Evolutionary conservation across 352 stramenopile species (phyloP).

Genomic region (Pythium vanterpoolii): DNA sequence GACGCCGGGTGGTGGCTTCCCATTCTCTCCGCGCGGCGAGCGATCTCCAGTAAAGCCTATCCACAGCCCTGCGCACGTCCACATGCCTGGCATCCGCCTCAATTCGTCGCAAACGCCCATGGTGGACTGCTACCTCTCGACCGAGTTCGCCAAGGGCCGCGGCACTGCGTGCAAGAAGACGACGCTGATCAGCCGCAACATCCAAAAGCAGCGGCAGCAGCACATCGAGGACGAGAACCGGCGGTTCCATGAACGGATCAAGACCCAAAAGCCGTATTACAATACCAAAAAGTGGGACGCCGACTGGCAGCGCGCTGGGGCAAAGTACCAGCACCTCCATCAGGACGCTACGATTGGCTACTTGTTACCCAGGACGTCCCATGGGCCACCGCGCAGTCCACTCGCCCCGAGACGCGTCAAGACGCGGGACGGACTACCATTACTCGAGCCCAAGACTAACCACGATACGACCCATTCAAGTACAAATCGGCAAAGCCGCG

Average conservation of each 20-base stretch:
- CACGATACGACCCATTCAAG: not conserved
- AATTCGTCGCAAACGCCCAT: conserved; percentile 65
- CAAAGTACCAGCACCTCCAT: conserved; percentile 60
- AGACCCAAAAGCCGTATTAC: conserved; percentile 61
- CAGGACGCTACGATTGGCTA: conserved; percentile 71
- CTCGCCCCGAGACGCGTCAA: conserved; percentile 8
- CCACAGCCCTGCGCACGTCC: conserved; percentile 48
- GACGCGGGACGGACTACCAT: conserved; percentile 12
- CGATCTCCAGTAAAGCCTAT: conserved; percentile 26
- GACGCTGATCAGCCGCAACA: conserved; percentile 54
- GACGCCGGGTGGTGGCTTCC: conserved; percentile 14
- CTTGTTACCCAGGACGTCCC: conserved; percentile 35
- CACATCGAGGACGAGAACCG: conserved; percentile 66
- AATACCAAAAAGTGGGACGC: conserved; percentile 70
- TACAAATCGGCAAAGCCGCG: conserved; percentile 13
- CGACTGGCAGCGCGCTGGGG: conserved; percentile 55
- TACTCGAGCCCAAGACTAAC: conserved; percentile 11
- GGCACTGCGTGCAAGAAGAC: conserved; percentile 72
- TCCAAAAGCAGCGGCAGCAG: conserved; percentile 47
- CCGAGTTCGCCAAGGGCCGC: conserved; percentile 48
- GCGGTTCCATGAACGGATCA: conserved; percentile 47
- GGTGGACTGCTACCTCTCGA: conserved; percentile 72
- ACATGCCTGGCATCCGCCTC: conserved; percentile 69
- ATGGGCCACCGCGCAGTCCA: conserved; percentile 14
- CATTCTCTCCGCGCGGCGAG: not conserved